Evolutionary conservation across 2,329 filamentous ascomycete species (phyloP), one percentile per base, ranked within the genome.

Genomic region (Phoma sp.): DNA sequence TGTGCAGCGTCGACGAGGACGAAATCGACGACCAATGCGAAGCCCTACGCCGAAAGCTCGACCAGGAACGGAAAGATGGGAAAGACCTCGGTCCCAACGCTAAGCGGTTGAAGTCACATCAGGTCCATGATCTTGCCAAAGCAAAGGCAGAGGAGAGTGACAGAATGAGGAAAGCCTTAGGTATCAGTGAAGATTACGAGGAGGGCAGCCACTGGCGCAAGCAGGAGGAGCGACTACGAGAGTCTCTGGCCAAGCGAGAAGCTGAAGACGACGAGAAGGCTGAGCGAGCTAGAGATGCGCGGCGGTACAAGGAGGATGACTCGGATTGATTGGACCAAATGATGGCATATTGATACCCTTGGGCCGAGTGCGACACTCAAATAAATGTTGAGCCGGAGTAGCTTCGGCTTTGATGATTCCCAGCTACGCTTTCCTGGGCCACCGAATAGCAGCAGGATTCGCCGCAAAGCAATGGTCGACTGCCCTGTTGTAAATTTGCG

Each of bases 91-190:
- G 67, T 20, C 71, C 78, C 54, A 69, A 75, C 47, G 74, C 76
- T 47, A 84, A 80, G 64, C 83, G 85, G 9, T 83, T 98, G 60
- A 99, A 98, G 78, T 83, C 87, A 62, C 92, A 98, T 77, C 92
- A 98, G 77, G 92, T 98, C 17, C 95, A 99, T 79, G 95, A 98
- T 78, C 83, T 96, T 74, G 95, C 95, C 15, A 90, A 95, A 68
- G 95, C 93, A 56, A 99, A 99, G 83, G 93, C 96, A 64, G 89
- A 91, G 74, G 95, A 99, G 82, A 96, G 89, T 75, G 93, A 98
- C 78, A 84, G 90, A 66, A 79, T 99, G 73, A 81, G 93, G 61
- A 90, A 83, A 75, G 95, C 95, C 7, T 81, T 99, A 62, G 93
- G 92, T 42, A 96, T 98, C 67, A 87, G 87, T 70, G 88, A 88